Percentiles rank a stretch among this genome's conserved stretches.
Evolutionary conservation across 2,329 filamentous ascomycete species (phyloP).

Genomic region (Alternaria tenuissima): DNA sequence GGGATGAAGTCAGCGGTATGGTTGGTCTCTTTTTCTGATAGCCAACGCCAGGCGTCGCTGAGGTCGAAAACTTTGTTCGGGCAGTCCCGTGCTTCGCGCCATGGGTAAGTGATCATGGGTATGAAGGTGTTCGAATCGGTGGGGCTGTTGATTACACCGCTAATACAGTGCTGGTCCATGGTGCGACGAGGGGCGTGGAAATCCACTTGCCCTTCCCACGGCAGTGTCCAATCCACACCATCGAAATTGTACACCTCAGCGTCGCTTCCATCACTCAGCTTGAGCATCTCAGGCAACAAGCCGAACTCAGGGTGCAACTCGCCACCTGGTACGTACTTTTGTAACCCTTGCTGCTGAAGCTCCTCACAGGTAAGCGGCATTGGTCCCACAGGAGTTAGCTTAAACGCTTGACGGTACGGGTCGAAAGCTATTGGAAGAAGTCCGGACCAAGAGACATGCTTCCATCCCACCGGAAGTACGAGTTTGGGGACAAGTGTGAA

Average conservation of each 20-base stretch:
- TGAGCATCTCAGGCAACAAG: constrained; percentile 12
- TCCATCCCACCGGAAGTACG: constrained; percentile 22
- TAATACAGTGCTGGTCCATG: neutral
- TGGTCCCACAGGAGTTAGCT: constrained; percentile 29
- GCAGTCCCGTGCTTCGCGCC: neutral
- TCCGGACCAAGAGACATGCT: constrained; percentile 24
- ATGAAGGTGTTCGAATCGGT: neutral
- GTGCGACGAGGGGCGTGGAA: constrained; percentile 1
- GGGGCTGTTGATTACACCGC: neutral
- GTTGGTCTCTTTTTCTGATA: neutral
- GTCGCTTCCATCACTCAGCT: constrained; percentile 26
- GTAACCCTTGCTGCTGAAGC: constrained; percentile 22
- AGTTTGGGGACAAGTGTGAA: constrained; percentile 9
- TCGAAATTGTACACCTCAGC: constrained; percentile 28
- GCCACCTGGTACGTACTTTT: constrained; percentile 28
- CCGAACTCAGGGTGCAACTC: constrained; percentile 25
- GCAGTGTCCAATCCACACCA: constrained; percentile 18
- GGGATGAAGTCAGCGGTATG: neutral
- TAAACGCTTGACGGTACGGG: constrained; percentile 27
- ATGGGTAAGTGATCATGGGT: neutral
- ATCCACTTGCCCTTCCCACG: constrained; percentile 12
- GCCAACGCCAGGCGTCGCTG: neutral
- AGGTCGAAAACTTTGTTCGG: neutral
- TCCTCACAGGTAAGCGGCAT: constrained; percentile 32
- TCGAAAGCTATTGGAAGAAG: constrained; percentile 30